A percentile compares a stretch with the other conserved stretches of the same genome.
Evolutionary conservation across 352 stramenopile genomes (phyloP).

Genomic region (Peronosclerospora sorghi): DNA sequence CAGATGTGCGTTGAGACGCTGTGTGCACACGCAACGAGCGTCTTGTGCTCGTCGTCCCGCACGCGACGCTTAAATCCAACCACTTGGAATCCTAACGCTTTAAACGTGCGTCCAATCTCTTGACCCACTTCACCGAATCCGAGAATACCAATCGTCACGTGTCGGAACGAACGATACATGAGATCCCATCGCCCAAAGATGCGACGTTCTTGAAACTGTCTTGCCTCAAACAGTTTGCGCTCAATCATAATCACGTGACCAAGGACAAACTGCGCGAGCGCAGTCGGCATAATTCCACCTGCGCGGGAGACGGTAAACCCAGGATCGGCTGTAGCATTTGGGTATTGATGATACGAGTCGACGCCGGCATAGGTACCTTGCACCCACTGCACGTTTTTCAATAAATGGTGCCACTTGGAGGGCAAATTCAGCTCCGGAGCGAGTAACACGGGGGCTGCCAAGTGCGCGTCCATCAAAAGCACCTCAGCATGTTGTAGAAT

Average conservation of each 20-base stretch:
- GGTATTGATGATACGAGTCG: constrained; percentile 30
- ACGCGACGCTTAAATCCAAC: constrained; percentile 57
- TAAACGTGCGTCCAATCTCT: constrained; percentile 39
- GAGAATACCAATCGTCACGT: constrained; percentile 45
- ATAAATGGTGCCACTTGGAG: constrained; percentile 25
- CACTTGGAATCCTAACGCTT: constrained; percentile 44
- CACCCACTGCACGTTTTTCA: constrained; percentile 40
- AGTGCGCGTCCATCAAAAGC: constrained; percentile 24
- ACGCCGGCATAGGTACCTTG: constrained; percentile 45
- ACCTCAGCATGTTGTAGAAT: constrained; percentile 21
- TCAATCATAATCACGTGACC: constrained; percentile 34
- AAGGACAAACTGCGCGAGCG: constrained; percentile 38
- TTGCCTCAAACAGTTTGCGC: constrained; percentile 32
- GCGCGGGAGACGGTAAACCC: constrained; percentile 37
- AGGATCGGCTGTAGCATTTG: constrained; percentile 8
- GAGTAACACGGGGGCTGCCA: constrained; percentile 25
- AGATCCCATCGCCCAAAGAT: constrained; percentile 26
- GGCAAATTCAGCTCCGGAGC: constrained; percentile 23
- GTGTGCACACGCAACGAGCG: constrained; percentile 19
- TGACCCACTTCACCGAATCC: constrained; percentile 52
- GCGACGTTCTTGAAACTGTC: constrained; percentile 19
- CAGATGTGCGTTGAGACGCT: constrained; percentile 31
- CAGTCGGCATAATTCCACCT: constrained; percentile 40
- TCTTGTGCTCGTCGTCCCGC: constrained; percentile 9
- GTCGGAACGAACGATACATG: constrained; percentile 26